A percentile compares a stretch with the other conserved stretches of the same genome.
phyloP scores from a whole-genome alignment of 805 yeast genomes.

The Saccharomyces jurei region DNA sequence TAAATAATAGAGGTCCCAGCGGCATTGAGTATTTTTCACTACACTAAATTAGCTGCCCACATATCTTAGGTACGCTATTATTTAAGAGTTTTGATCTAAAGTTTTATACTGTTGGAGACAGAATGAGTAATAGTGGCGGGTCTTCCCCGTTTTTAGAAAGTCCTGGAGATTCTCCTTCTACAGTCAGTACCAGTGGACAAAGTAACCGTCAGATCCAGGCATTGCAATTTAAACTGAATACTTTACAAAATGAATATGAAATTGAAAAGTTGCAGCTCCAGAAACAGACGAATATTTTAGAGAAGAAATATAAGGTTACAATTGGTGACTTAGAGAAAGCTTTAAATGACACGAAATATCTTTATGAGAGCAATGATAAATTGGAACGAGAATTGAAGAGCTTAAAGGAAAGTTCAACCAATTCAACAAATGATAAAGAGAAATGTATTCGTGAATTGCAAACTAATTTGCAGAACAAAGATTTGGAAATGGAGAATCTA shows the following conservation, averaged over 20 bases:
- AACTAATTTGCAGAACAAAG: slow-evolving; percentile 26
- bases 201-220: slow-evolving; percentile 22
- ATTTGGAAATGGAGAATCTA: slow-evolving; percentile 31
- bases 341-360: slow-evolving; percentile 29
- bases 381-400: slow-evolving; percentile 12
- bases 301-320: slow-evolving; percentile 29
- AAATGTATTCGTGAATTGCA: slow-evolving; percentile 31
- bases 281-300: slow-evolving; percentile 16
- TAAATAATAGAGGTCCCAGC: background rate
- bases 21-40: background rate
- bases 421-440: slow-evolving; percentile 20
- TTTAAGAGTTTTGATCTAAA: background rate
- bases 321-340: slow-evolving; percentile 28
- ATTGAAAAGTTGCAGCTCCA: slow-evolving; percentile 19
- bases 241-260: slow-evolving; percentile 35
- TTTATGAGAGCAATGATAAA: slow-evolving; percentile 29
- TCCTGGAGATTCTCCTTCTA: slow-evolving; percentile 18
- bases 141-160: slow-evolving; percentile 34
- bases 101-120: background rate
- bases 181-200: slow-evolving; percentile 1
- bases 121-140: slow-evolving; percentile 23
- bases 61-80: background rate
- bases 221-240: slow-evolving; percentile 32
- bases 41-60: background rate
- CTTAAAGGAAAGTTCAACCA: slow-evolving; percentile 16